These are phyloP conservation scores for Haematococcus sp. DNA, from an alignment of 139 green algal species.

Conservation along the genomic window DNA sequence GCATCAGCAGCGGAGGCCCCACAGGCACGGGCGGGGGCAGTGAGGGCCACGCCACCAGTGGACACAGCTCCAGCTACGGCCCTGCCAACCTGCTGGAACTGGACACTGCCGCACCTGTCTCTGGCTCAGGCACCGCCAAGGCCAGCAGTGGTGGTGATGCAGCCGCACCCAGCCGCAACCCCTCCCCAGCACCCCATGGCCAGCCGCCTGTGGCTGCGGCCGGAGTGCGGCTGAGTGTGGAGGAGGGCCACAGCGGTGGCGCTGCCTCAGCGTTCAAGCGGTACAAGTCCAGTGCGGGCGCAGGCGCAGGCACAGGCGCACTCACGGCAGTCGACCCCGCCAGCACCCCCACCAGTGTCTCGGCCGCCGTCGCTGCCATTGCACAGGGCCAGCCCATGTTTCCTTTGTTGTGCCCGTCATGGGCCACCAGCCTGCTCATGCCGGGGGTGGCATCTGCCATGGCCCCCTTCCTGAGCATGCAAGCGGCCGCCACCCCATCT, in stretches of 20 bases:
- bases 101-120: no score
- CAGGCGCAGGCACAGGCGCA: no score
- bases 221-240: neutral
- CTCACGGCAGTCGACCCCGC: no score
- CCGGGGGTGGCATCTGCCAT: no score
- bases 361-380: neutral
- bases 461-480: no score
- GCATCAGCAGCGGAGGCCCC: no score
- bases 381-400: neutral
- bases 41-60: neutral
- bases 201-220: neutral
- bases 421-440: no score
- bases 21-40: no score
- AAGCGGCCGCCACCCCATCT: no score
- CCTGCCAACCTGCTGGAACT: conserved; percentile 5
- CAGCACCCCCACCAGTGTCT: neutral
- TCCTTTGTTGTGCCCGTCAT: no score
- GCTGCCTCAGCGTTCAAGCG: neutral
- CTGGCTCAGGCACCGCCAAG: neutral
- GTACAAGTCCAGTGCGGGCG: neutral
- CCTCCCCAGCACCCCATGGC: conserved; percentile 1
- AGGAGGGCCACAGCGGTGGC: no score
- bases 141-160: neutral
- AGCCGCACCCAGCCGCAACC: no score
- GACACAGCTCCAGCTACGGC: neutral